Conservation (phyloP, 2,329 filamentous ascomycete species). For the Hymenoscyphus fructigenus region DNA sequence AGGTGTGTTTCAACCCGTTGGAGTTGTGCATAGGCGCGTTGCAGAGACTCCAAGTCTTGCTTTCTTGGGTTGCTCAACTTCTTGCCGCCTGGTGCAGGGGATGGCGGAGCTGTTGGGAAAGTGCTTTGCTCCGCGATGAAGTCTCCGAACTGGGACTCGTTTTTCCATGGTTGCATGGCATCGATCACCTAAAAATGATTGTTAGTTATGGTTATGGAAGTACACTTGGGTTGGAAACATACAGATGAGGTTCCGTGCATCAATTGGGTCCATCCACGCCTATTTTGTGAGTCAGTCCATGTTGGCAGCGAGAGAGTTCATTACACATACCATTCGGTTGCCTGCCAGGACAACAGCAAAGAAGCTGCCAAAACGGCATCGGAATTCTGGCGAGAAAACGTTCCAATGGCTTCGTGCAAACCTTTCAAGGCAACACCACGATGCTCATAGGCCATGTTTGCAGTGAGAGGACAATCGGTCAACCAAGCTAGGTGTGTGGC, state of each 20-base stretch:
- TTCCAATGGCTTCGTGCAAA: conserved; percentile 80
- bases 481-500: conserved; percentile 91
- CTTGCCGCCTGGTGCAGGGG: conserved; percentile 60
- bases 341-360: conserved; percentile 91
- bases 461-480: conserved; percentile 79
- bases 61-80: conserved; percentile 60
- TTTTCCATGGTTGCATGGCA: conserved; percentile 88
- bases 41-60: conserved; percentile 69
- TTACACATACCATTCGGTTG: conserved; percentile 80
- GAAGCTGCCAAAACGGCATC: conserved; percentile 92
- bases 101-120: conserved; percentile 65
- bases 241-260: conserved; percentile 90
- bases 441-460: conserved; percentile 87
- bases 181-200: conserved; percentile 66
- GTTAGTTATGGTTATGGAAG: conserved; percentile 30
- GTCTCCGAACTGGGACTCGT: conserved; percentile 81
- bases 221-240: conserved; percentile 41
- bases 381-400: conserved; percentile 81
- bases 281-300: conserved; percentile 45
- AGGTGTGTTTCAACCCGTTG: conserved; percentile 67
- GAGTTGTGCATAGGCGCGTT: conserved; percentile 65
- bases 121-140: conserved; percentile 79
- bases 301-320: conserved; percentile 30
- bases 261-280: conserved; percentile 88
- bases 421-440: conserved; percentile 83